These are phyloP conservation scores for Trametes cinnabarina DNA, from an alignment of 768 basidiomycete species.

Conservation along the genomic window DNA sequence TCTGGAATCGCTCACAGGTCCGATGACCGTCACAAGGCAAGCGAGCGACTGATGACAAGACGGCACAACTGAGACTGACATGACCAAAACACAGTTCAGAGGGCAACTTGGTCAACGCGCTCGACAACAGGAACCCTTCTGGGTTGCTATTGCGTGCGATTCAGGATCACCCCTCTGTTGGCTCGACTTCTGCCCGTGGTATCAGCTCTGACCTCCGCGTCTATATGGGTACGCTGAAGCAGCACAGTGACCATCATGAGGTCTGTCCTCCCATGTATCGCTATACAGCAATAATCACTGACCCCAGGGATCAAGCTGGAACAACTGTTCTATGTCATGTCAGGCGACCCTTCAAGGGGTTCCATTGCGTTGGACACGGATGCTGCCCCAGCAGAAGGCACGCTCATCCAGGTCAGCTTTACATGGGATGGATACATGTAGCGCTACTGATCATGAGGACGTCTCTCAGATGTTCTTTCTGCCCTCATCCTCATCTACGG, in stretches of 20 bases:
- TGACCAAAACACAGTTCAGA: conserved; percentile 48
- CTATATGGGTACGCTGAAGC: conserved; percentile 46
- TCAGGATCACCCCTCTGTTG: conserved; percentile 23
- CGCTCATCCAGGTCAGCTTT: conserved; percentile 52
- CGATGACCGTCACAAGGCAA: conserved; percentile 57
- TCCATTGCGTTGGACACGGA: conserved; percentile 58
- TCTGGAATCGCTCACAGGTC: conserved; percentile 39
- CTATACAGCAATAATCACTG: background rate
- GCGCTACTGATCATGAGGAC: too few relatives aligned
- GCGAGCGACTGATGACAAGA: too few relatives aligned
- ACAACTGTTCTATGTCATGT: conserved; percentile 56
- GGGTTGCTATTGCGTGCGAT: conserved; percentile 57
- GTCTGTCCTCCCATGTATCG: background rate
- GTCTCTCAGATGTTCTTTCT: conserved; percentile 12
- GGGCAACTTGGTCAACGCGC: conserved; percentile 67
- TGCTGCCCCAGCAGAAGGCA: conserved; percentile 49
- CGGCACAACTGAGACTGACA: too few relatives aligned
- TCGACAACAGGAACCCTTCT: conserved; percentile 60
- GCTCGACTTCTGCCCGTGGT: conserved; percentile 24
- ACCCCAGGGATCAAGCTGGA: conserved; percentile 35
- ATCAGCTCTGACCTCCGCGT: conserved; percentile 53
- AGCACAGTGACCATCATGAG: conserved; percentile 20
- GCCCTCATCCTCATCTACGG: background rate
- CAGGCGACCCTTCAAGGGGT: conserved; percentile 72
- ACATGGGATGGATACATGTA: too few relatives aligned